Conservation (phyloP, 1,139 yeast species). For the Dujonia santamariae region DNA sequence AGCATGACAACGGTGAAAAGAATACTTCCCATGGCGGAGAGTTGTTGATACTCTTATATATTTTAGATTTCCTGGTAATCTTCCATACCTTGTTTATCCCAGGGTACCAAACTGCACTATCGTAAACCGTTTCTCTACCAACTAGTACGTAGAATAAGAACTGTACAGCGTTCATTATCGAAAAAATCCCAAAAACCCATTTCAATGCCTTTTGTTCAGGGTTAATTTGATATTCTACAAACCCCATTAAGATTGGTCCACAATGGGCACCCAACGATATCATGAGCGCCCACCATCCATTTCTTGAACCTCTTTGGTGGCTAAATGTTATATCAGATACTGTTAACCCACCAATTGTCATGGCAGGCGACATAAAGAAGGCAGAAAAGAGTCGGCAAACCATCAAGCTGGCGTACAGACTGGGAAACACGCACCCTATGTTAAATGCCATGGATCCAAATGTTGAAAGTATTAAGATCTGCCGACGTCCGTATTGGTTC, state of each 20-base stretch:
- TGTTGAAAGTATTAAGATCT: slow-evolving; percentile 14
- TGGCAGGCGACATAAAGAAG: slow-evolving; percentile 17
- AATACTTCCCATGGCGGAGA: slow-evolving; percentile 10
- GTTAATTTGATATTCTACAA: slow-evolving; percentile 15
- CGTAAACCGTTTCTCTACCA: slow-evolving; percentile 18
- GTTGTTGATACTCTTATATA: slow-evolving; percentile 8
- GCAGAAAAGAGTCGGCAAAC: slow-evolving; percentile 17
- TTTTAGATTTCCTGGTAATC: slow-evolving; percentile 7
- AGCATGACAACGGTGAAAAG: slow-evolving; percentile 12
- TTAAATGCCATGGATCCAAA: slow-evolving; percentile 16
- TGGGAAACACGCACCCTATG: slow-evolving; percentile 16
- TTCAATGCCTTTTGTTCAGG: no score
- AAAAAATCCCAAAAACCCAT: slow-evolving; percentile 15
- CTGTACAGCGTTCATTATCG: slow-evolving; percentile 15
- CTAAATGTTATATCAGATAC: slow-evolving; percentile 18
- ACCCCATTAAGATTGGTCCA: slow-evolving; percentile 21
- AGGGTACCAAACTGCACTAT: slow-evolving; percentile 10
- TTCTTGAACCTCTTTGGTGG: slow-evolving; percentile 19
- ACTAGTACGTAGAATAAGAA: slow-evolving; percentile 14
- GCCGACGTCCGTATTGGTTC: slow-evolving; percentile 17
- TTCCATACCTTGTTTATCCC: slow-evolving; percentile 9
- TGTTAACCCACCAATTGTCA: slow-evolving; percentile 18
- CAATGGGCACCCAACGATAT: slow-evolving; percentile 19
- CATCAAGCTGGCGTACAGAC: slow-evolving; percentile 15
- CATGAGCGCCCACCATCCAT: slow-evolving; percentile 20